Base-by-base conservation (phyloP, 1,139 yeast genomes). In the Hemisphaericaspora xylanilytica region DNA sequence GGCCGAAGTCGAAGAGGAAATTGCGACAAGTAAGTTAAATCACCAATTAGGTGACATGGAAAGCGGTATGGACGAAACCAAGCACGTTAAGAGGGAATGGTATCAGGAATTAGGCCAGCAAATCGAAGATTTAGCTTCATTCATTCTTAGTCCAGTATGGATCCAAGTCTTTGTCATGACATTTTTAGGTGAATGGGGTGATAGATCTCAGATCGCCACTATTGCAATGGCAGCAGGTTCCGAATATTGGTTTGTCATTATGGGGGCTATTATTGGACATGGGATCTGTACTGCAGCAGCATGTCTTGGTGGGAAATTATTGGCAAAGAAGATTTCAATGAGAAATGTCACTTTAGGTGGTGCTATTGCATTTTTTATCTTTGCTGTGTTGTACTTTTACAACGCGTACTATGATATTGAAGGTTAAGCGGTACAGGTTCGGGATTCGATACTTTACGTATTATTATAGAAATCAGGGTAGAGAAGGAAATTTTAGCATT, bases 181-280 rank as follows among this genome's bases (percentile, higher is more conserved):
- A 2, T 94, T 94, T 60, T 70, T 92, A 41, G 98, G 97, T 42
- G 99, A 92, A 67, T 89, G 97, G 95, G 99, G 99, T 36, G 99
- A 92, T 62, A 81, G 98, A 55, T 89, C 97, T 11, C 99, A 92
- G 65, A 88, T 92, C 39, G 96, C 97, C 28, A 94, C 97, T 31
- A 89, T 92, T 55, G 98, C 98, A 38, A 85, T 92, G 95, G 97
- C 97, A 35, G 96, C 98, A 1, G 97, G 97, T 28, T 82, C 89
- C 28, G 87, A 89, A 60, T 92, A 88, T 66, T 82, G 95, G 92
- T 74, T 74, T 55, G 96, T 90, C 35, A 87, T 92, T 34, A 51
- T 83, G 33, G 98, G 99, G 43, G 96, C 96, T 16, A 80, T 89
- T 32, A 60, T 85, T 33, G 99, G 98, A 20, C 99, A 92, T 61